A percentile compares a stretch with the other conserved stretches of the same genome.
Conservation (phyloP, 2,329 filamentous ascomycete species). For the Epichloe scottii region DNA sequence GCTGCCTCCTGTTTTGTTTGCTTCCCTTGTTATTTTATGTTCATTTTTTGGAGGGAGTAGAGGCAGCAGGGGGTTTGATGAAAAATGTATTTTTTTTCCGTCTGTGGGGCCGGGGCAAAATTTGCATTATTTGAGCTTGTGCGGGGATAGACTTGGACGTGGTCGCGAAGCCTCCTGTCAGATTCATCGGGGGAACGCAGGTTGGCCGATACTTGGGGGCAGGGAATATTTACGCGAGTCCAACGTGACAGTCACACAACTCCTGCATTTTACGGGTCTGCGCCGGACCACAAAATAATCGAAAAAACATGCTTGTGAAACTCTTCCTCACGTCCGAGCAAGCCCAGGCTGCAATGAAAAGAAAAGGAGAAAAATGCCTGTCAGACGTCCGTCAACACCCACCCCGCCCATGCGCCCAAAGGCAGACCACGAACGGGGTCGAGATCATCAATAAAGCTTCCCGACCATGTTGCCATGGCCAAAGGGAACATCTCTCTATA, state of each 20-base stretch:
- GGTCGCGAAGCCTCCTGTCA: too few relatives aligned
- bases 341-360: slow-evolving; percentile 45
- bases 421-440: slow-evolving; percentile 58
- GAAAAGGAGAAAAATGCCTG: slow-evolving; percentile 47
- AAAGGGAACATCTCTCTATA: slow-evolving; percentile 56
- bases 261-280: too few relatives aligned
- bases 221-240: neutral
- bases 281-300: neutral
- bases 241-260: too few relatives aligned
- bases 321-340: slow-evolving; percentile 39
- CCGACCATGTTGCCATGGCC: slow-evolving; percentile 6
- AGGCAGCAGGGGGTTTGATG: too few relatives aligned
- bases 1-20: too few relatives aligned
- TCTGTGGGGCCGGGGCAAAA: too few relatives aligned
- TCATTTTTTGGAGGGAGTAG: accelerated
- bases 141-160: too few relatives aligned
- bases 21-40: too few relatives aligned
- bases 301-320: neutral
- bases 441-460: slow-evolving; percentile 66
- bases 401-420: slow-evolving; percentile 67
- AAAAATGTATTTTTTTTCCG: too few relatives aligned
- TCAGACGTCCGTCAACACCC: slow-evolving; percentile 85
- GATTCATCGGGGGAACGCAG: too few relatives aligned
- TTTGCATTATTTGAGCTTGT: too few relatives aligned
- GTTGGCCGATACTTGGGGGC: too few relatives aligned